These are phyloP conservation scores for Margaritispora aquatica DNA, from an alignment of 495 filamentous ascomycete genomes.

Conservation along the genomic window DNA sequence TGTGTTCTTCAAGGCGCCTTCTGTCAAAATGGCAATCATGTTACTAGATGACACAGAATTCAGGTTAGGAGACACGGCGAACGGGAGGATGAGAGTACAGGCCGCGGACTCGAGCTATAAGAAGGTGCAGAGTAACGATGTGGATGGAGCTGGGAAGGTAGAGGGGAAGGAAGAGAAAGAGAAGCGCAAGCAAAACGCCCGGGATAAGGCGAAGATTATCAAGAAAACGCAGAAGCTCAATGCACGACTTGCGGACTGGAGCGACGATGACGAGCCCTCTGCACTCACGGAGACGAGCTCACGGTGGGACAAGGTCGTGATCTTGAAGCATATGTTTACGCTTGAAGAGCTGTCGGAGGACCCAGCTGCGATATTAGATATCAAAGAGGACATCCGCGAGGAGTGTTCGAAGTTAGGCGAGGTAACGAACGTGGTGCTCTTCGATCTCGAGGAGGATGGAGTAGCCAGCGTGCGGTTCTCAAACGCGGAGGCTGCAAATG, in stretches of 20 bases:
- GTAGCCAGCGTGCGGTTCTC: conserved; percentile 78
- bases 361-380: conserved; percentile 74
- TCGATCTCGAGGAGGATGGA: conserved; percentile 81
- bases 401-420: conserved; percentile 82
- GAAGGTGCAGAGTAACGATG: conserved; percentile 39
- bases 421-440: conserved; percentile 87
- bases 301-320: conserved; percentile 71
- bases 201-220: conserved; percentile 81
- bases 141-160: not conserved
- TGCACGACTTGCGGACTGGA: conserved; percentile 89
- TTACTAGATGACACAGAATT: conserved; percentile 90
- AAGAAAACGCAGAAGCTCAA: conserved; percentile 81
- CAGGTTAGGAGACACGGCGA: conserved; percentile 49
- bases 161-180: conserved; percentile 33
- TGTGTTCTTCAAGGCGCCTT: conserved; percentile 90
- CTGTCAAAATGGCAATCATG: conserved; percentile 81
- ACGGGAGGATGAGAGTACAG: conserved; percentile 71
- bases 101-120: conserved; percentile 88
- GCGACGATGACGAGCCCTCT: conserved; percentile 69
- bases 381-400: conserved; percentile 88
- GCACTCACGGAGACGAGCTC: conserved; percentile 46
- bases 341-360: conserved; percentile 81
- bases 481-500: conserved; percentile 59
- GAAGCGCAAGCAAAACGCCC: conserved; percentile 48
- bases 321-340: conserved; percentile 94